phyloP scores from a whole-genome alignment of 2,329 filamentous ascomycete species.

The Ceratocystis colombiana region DNA sequence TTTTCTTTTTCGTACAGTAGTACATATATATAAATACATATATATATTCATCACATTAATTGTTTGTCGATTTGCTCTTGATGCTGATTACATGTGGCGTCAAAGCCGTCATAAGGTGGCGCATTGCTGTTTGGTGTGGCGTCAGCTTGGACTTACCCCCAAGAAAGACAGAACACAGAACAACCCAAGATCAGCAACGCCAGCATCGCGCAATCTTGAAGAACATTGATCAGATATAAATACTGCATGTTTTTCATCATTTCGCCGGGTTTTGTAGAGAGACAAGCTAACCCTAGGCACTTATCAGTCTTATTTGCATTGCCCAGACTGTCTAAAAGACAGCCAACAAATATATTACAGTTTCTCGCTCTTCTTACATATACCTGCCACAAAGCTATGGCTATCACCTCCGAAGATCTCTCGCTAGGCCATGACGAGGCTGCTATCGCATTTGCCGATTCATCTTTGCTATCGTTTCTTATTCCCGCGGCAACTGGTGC shows the following conservation, averaged over 20 bases:
- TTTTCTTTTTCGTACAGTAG: neutral
- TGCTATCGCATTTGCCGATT: constrained; percentile 43
- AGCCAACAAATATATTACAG: neutral
- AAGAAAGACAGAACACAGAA: constrained; percentile 9
- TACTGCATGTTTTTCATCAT: too few species aligned
- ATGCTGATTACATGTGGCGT: neutral
- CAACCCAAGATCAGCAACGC: neutral
- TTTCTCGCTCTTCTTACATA: neutral
- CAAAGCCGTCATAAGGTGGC: constrained; percentile 3
- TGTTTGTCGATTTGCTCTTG: neutral
- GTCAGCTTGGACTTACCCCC: constrained; percentile 8
- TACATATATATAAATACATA: too few species aligned
- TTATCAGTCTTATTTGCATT: too few species aligned
- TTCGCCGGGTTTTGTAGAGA: too few species aligned
- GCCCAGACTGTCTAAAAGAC: neutral
- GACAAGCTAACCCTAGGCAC: too few species aligned
- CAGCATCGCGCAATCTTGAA: neutral
- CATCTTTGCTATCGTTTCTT: constrained; percentile 51
- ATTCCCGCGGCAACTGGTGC: constrained; percentile 49
- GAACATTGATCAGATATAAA: too few species aligned
- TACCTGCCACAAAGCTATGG: constrained; percentile 27
- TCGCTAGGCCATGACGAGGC: constrained; percentile 28
- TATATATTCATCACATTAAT: too few species aligned
- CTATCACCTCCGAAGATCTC: constrained; percentile 31
- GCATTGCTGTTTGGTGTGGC: neutral